phyloP scores from a whole-genome alignment of 208 protist genomes.

The Herpetomonas samuelpessoai region DNA sequence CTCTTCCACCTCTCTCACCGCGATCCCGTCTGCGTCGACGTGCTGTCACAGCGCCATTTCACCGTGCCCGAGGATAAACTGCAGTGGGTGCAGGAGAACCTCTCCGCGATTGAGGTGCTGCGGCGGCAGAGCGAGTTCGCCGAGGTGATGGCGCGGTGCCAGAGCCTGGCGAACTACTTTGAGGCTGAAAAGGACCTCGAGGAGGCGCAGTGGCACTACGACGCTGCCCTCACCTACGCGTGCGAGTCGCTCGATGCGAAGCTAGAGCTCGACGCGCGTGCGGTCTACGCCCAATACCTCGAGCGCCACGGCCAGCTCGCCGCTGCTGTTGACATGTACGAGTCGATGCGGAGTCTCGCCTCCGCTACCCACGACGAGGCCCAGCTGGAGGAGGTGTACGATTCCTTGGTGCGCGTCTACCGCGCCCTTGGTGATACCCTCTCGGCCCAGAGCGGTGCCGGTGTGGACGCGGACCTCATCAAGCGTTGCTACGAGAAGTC shows the following conservation, averaged over 20 bases:
- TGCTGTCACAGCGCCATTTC: conserved; percentile 73
- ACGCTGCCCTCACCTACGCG: conserved; percentile 59
- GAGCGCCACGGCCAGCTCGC: conserved; percentile 56
- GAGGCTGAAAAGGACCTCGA: conserved; percentile 69
- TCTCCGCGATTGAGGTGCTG: conserved; percentile 69
- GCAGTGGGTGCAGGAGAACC: conserved; percentile 77
- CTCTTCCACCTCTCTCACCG: conserved; percentile 85
- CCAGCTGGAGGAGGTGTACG: conserved; percentile 33
- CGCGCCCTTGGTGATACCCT: conserved; percentile 48
- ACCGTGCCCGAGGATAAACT: conserved; percentile 63
- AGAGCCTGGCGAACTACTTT: conserved; percentile 79
- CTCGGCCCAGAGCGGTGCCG: background rate
- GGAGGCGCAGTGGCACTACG: conserved; percentile 75
- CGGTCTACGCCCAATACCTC: conserved; percentile 51
- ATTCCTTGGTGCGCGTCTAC: conserved; percentile 69
- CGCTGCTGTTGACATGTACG: conserved; percentile 60
- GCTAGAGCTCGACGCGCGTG: conserved; percentile 64
- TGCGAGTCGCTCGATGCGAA: conserved; percentile 67
- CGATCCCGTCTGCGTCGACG: conserved; percentile 83
- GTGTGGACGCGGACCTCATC: conserved; percentile 31
- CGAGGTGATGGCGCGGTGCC: conserved; percentile 55
- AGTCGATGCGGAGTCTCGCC: conserved; percentile 61
- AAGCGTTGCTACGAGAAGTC: conserved; percentile 48
- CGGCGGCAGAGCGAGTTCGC: conserved; percentile 84
- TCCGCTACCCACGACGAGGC: conserved; percentile 48